These are phyloP conservation scores for Daldinia bambusicola DNA, from an alignment of 495 filamentous ascomycete genomes.

Conservation along the genomic window DNA sequence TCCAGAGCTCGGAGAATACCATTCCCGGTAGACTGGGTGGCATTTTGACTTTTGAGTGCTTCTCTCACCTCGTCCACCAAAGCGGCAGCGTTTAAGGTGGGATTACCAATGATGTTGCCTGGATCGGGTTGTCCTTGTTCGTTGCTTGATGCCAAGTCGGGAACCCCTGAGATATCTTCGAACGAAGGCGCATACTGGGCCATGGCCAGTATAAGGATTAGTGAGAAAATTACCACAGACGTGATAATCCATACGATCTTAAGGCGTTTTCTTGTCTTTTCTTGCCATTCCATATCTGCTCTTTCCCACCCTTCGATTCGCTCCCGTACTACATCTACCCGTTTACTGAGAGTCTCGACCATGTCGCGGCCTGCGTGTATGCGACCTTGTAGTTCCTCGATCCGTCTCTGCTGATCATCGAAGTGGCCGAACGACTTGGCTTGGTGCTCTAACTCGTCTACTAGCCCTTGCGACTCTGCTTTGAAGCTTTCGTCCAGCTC, in stretches of 20 bases:
- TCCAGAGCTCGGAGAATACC: slow-evolving; percentile 54
- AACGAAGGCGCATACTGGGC: slow-evolving; percentile 51
- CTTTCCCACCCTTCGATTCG: slow-evolving; percentile 78
- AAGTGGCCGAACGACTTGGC: slow-evolving; percentile 74
- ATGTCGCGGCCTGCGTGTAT: slow-evolving; percentile 70
- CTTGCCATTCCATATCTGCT: slow-evolving; percentile 77
- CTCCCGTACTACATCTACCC: slow-evolving; percentile 71
- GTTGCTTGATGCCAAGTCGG: slow-evolving; percentile 12
- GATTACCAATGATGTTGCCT: slow-evolving; percentile 27
- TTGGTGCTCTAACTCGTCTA: slow-evolving; percentile 70
- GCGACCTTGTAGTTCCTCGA: slow-evolving; percentile 71
- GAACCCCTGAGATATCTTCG: slow-evolving; percentile 12
- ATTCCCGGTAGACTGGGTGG: slow-evolving; percentile 26
- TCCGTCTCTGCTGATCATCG: slow-evolving; percentile 73
- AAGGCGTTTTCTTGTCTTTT: slow-evolving; percentile 69
- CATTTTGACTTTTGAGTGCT: slow-evolving; percentile 34
- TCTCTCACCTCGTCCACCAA: slow-evolving; percentile 45
- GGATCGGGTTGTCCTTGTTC: slow-evolving; percentile 16
- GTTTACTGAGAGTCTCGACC: slow-evolving; percentile 70
- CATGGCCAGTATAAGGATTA: slow-evolving; percentile 56
- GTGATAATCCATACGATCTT: slow-evolving; percentile 70
- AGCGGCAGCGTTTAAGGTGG: slow-evolving; percentile 28
- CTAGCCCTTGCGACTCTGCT: slow-evolving; percentile 67
- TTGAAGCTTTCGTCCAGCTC: slow-evolving; percentile 71
- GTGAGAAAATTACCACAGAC: slow-evolving; percentile 54